These are phyloP conservation scores for Xylaria intraflava DNA, from an alignment of 495 filamentous ascomycete genomes.

Conservation along the genomic window DNA sequence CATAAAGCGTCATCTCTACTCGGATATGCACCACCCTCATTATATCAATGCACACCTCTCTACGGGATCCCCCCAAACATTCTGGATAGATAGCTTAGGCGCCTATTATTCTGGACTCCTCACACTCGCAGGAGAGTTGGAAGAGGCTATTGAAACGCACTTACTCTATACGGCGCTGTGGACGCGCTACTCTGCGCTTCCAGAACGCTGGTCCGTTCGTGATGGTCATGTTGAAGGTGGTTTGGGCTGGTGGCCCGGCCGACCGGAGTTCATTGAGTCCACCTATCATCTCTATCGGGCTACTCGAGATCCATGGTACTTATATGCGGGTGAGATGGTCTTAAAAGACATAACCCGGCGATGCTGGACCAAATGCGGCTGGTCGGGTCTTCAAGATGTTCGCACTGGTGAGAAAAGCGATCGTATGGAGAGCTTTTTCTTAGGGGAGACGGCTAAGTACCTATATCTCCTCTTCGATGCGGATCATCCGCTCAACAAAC, in stretches of 20 bases:
- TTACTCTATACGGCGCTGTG: conserved; percentile 86
- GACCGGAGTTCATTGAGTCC: conserved; percentile 93
- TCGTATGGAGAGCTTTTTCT: conserved; percentile 98
- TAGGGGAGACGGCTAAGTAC: conserved; percentile 95
- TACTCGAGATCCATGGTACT: conserved; percentile 93
- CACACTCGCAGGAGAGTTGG: conserved; percentile 74
- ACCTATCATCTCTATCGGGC: conserved; percentile 89
- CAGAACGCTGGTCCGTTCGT: conserved; percentile 85
- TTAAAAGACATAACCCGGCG: conserved; percentile 79
- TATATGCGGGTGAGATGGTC: conserved; percentile 93
- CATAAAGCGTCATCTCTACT: conserved; percentile 82
- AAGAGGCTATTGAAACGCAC: conserved; percentile 84
- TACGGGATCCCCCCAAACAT: conserved; percentile 70
- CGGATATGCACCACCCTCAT: conserved; percentile 68
- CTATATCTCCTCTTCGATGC: conserved; percentile 82
- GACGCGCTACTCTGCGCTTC: conserved; percentile 86
- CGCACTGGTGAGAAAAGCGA: conserved; percentile 81
- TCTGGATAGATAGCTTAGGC: conserved; percentile 92
- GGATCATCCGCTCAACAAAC: conserved; percentile 76
- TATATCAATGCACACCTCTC: conserved; percentile 83
- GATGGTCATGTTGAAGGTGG: conserved; percentile 82
- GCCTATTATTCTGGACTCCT: conserved; percentile 95
- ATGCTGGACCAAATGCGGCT: conserved; percentile 91
- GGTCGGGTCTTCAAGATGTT: conserved; percentile 93
- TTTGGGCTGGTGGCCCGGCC: conserved; percentile 87